Evolutionary conservation across 2,329 filamentous ascomycete species (phyloP), one percentile per base, ranked within the genome.

Genomic region (Fusarium virguliforme): DNA sequence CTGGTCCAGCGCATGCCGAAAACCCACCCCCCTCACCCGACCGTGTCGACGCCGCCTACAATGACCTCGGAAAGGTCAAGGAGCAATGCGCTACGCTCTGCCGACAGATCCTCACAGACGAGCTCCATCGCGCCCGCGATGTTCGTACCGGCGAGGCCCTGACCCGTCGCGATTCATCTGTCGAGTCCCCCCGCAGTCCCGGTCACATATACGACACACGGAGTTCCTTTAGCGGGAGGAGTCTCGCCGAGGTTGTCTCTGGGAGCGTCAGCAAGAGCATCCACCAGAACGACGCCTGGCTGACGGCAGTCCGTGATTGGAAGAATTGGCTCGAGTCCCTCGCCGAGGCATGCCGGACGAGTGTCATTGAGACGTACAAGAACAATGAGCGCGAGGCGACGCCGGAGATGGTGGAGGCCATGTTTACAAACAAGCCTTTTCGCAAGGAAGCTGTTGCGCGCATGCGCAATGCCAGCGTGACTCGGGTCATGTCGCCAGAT

Each of bases 391-490:
- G 80, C 7, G 80, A 83, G 38, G 82, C 82, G 5, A 84, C 84
- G 0, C 78, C 78, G 7, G 78, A 81, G 30, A 83, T 84, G 76
- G 72, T 85, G 4, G 81, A 85, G 18, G 74, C 77, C 2, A 75
- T 87, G 0, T 83, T 87, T 50, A 76, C 72, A 9, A 83, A 83
- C 64, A 83, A 81, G 59, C 74, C 70, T 1, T 82, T 83, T n/a
- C 81, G 85, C 8, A 80, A 77, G 24, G 80, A 81, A 18, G 78
- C 82, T 1, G 83, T 87, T 5, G 75, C 80, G 50, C 79, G 81
- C 50, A 86, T 86, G 84, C 81, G 84, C 65, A 84, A 83, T 61
- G 79, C 81, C 4, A 84, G 82, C 64, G 78, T 85, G 13, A 82
- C 80, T 34, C 78, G 80, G 57, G 80, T 83, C 48, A 78, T 82